Evolutionary conservation across 2,329 filamentous ascomycete genomes (phyloP).

Genomic region (Chrysoporthe puriensis): DNA sequence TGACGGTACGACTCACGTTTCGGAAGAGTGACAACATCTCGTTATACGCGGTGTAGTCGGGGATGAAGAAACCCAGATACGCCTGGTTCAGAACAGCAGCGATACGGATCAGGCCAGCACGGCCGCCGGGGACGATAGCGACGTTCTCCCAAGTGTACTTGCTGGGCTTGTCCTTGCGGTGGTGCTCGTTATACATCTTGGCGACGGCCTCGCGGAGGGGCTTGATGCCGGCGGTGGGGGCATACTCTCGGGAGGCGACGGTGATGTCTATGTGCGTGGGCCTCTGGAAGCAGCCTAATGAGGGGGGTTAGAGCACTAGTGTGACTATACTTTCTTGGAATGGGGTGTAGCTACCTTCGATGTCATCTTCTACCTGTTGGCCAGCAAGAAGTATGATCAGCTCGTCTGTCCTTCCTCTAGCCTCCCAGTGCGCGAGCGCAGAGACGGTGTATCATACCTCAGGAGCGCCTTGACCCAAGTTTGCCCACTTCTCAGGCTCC

Average conservation of each 20-base stretch:
- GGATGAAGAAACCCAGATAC: slow-evolving; percentile 92
- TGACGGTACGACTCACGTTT: slow-evolving; percentile 59
- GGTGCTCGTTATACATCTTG: slow-evolving; percentile 89
- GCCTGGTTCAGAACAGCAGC: slow-evolving; percentile 91
- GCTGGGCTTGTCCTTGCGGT: slow-evolving; percentile 82
- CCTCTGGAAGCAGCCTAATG: slow-evolving; percentile 72
- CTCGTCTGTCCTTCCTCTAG: not conserved
- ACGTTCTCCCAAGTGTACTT: slow-evolving; percentile 98
- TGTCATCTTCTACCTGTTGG: slow-evolving; percentile 77
- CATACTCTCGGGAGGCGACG: slow-evolving; percentile 83
- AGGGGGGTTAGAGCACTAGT: too few relatives aligned
- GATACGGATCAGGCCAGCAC: slow-evolving; percentile 91
- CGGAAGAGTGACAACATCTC: slow-evolving; percentile 96
- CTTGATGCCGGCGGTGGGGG: slow-evolving; percentile 92
- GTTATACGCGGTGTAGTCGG: slow-evolving; percentile 94
- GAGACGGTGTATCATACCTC: slow-evolving; percentile 22
- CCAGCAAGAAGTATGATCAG: not conserved
- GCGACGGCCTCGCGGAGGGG: slow-evolving; percentile 87
- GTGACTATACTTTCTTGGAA: too few relatives aligned
- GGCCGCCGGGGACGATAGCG: slow-evolving; percentile 90
- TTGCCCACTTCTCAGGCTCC: slow-evolving; percentile 83
- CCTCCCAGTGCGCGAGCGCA: not conserved
- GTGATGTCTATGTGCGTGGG: slow-evolving; percentile 79
- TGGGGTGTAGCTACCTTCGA: slow-evolving; percentile 53
- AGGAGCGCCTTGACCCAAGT: slow-evolving; percentile 66